These are phyloP conservation scores for Phytopythium mirpurense DNA, from an alignment of 352 stramenopile genomes.

Conservation along the genomic window DNA sequence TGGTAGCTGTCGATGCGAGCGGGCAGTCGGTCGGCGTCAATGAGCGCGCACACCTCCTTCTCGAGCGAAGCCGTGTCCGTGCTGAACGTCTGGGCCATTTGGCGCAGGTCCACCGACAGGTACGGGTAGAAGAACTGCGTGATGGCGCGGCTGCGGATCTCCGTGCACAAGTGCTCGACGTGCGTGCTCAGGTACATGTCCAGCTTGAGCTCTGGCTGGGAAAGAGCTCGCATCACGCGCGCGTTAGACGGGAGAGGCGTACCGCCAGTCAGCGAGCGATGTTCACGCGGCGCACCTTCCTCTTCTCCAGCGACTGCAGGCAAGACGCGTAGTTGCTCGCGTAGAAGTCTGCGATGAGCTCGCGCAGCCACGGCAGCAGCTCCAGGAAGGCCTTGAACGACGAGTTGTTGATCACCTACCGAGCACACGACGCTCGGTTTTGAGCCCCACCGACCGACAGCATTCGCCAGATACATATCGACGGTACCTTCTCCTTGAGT, in stretches of 20 bases:
- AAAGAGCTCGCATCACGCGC: not conserved
- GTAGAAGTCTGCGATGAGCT: conserved; percentile 88
- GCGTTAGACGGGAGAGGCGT: not conserved
- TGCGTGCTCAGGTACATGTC: conserved; percentile 79
- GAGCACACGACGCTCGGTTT: not conserved
- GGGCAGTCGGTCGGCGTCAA: conserved; percentile 61
- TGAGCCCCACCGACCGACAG: too few relatives aligned
- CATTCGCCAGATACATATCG: too few relatives aligned
- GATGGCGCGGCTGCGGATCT: conserved; percentile 83
- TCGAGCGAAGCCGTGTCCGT: conserved; percentile 55
- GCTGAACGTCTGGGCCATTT: conserved; percentile 87
- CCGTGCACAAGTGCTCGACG: conserved; percentile 64
- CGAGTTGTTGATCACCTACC: conserved; percentile 78
- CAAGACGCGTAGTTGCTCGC: conserved; percentile 83
- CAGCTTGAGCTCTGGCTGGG: conserved; percentile 58
- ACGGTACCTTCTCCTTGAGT: conserved; percentile 71
- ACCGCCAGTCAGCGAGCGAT: too few relatives aligned
- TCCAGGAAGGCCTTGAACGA: conserved; percentile 88
- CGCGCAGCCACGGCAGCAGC: conserved; percentile 78
- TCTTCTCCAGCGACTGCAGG: conserved; percentile 67
- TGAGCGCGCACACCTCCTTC: conserved; percentile 76
- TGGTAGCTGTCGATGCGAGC: conserved; percentile 87
- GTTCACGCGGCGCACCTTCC: conserved; percentile 34
- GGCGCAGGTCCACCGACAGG: conserved; percentile 74
- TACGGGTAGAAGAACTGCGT: conserved; percentile 90